A percentile compares a stretch with the other conserved stretches of the same genome.
Conservation (phyloP, 1,139 yeast genomes). For the Schwanniomyces etchellsii region DNA sequence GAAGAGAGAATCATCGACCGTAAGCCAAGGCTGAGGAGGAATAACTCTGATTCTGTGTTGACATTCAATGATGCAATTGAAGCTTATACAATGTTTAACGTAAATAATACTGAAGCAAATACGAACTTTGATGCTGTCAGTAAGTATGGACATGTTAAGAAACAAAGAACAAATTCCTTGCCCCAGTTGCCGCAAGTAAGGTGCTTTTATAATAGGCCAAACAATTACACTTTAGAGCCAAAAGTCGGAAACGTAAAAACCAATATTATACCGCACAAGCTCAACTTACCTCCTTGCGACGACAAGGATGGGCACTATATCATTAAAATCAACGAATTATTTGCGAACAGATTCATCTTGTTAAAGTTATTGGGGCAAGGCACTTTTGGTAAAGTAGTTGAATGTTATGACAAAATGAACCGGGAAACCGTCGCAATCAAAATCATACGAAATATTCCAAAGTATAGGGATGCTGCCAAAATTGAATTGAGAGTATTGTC, state of each 20-base stretch:
- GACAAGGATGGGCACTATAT: constrained; percentile 86
- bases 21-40: constrained; percentile 21
- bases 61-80: constrained; percentile 36
- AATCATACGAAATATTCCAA: constrained; percentile 75
- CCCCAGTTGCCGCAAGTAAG: constrained; percentile 63
- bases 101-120: constrained; percentile 18
- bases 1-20: constrained; percentile 24
- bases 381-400: constrained; percentile 93
- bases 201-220: constrained; percentile 39
- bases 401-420: constrained; percentile 55
- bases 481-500: constrained; percentile 76
- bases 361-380: constrained; percentile 85
- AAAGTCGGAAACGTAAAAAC: constrained; percentile 42
- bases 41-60: constrained; percentile 36
- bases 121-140: constrained; percentile 1
- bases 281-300: constrained; percentile 45
- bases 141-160: constrained; percentile 25
- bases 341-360: constrained; percentile 66
- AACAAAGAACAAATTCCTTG: constrained; percentile 62
- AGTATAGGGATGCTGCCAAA: constrained; percentile 80
- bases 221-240: constrained; percentile 32
- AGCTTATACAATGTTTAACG: constrained; percentile 42
- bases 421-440: constrained; percentile 80
- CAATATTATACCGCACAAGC: constrained; percentile 34
- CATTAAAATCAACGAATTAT: constrained; percentile 51